These are phyloP conservation scores for Cercophora scortea DNA, from an alignment of 495 filamentous ascomycete genomes.

Conservation along the genomic window DNA sequence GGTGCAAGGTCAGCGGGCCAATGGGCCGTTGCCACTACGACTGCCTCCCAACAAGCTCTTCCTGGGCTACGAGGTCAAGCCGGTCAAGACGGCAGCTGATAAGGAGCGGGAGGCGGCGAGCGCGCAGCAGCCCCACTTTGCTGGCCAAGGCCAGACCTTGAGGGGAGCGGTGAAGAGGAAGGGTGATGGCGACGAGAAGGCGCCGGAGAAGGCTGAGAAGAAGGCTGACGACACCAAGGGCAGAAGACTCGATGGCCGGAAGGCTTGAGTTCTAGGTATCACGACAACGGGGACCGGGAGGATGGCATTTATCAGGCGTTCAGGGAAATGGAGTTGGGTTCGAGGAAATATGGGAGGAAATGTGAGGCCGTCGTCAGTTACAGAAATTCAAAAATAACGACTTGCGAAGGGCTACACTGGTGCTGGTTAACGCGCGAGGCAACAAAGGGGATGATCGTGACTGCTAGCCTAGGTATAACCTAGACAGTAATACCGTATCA, in stretches of 20 bases:
- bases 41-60: slow-evolving; percentile 86
- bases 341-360: too few species aligned
- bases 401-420: too few species aligned
- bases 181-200: slow-evolving; percentile 32
- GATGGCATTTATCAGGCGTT: not conserved
- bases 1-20: slow-evolving; percentile 44
- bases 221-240: slow-evolving; percentile 23
- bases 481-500: too few species aligned
- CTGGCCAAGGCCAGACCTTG: slow-evolving; percentile 83
- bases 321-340: too few species aligned
- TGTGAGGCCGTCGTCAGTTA: too few species aligned
- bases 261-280: not conserved
- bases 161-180: slow-evolving; percentile 55
- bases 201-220: slow-evolving; percentile 22
- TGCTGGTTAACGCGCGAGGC: too few species aligned
- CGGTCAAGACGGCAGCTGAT: slow-evolving; percentile 72
- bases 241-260: slow-evolving; percentile 30
- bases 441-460: too few species aligned
- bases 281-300: not conserved
- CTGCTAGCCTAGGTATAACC: too few species aligned
- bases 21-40: slow-evolving; percentile 79
- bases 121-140: slow-evolving; percentile 65
- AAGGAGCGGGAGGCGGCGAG: slow-evolving; percentile 55
- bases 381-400: too few species aligned
- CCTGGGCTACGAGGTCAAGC: slow-evolving; percentile 89